A percentile compares a stretch with the other conserved stretches of the same genome.
Conservation (phyloP, 1,139 yeast genomes). For the Geotrichum siamense region DNA sequence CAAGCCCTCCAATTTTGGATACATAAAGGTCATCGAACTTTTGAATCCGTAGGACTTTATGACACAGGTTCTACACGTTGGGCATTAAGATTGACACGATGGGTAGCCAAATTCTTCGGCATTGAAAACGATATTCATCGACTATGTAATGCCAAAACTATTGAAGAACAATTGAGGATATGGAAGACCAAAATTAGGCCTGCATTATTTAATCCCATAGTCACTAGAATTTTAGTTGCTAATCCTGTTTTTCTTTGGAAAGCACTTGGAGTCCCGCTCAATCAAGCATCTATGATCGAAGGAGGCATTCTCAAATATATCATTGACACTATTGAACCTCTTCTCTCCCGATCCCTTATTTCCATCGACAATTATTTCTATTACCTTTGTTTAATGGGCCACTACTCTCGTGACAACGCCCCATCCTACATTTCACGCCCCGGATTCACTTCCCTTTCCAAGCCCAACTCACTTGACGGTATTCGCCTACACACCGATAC, state of each 20-base stretch:
- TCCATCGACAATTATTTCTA: slow-evolving; percentile 74
- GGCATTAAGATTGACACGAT: slow-evolving; percentile 66
- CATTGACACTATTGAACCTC: slow-evolving; percentile 71
- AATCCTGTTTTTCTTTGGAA: slow-evolving; percentile 80
- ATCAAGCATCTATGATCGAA: slow-evolving; percentile 77
- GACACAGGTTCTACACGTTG: slow-evolving; percentile 83
- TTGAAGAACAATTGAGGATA: slow-evolving; percentile 54
- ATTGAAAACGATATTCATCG: slow-evolving; percentile 45
- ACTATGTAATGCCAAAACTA: slow-evolving; percentile 51
- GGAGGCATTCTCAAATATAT: slow-evolving; percentile 61
- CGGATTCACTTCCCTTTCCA: slow-evolving; percentile 47
- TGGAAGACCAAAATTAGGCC: slow-evolving; percentile 63
- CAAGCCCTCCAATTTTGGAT: slow-evolving; percentile 79
- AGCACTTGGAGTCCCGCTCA: slow-evolving; percentile 79
- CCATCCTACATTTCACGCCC: slow-evolving; percentile 64
- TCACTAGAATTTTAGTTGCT: slow-evolving; percentile 62
- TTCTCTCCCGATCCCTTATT: slow-evolving; percentile 54
- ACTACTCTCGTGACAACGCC: slow-evolving; percentile 57
- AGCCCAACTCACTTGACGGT: slow-evolving; percentile 44
- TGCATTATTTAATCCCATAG: slow-evolving; percentile 60
- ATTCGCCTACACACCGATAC: slow-evolving; percentile 76
- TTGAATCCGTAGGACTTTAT: slow-evolving; percentile 51
- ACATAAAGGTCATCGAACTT: slow-evolving; percentile 53
- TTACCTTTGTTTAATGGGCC: slow-evolving; percentile 58
- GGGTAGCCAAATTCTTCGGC: slow-evolving; percentile 53